A percentile compares a stretch with the other conserved stretches of the same genome.
Conservation (phyloP, 2,329 filamentous ascomycete species). For the Bipolaris oryzae region DNA sequence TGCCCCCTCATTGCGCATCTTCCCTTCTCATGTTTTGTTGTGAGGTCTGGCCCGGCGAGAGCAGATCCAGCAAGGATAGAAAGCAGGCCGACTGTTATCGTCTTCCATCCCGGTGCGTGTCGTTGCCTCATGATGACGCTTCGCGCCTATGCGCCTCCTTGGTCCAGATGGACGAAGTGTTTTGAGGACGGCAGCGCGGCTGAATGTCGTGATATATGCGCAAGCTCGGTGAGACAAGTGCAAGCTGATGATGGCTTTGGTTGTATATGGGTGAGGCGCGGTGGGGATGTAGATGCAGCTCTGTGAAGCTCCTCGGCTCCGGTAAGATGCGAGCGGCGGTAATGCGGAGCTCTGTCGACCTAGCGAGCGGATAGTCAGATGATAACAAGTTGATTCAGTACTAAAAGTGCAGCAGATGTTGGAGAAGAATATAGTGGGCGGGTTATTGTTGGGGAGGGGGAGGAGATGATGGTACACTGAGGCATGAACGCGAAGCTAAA, state of each 20-base stretch:
- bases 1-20: constrained; percentile 89
- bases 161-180: neutral
- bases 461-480: constrained; percentile 9
- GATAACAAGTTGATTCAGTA: neutral
- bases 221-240: neutral
- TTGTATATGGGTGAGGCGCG: constrained; percentile 4
- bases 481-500: constrained; percentile 18
- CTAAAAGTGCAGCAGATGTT: neutral
- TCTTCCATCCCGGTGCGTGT: constrained; percentile 31
- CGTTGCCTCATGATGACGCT: constrained; percentile 27
- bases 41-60: constrained; percentile 41
- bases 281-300: constrained; percentile 25
- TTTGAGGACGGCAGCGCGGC: neutral
- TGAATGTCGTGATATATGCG: neutral
- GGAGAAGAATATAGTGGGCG: neutral
- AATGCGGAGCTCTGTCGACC: neutral
- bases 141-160: constrained; percentile 22
- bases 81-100: constrained; percentile 36
- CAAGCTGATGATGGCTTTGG: constrained; percentile 1
- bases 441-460: neutral
- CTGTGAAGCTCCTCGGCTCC: neutral
- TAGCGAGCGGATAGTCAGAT: constrained; percentile 2
- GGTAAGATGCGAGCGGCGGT: neutral
- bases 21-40: constrained; percentile 76
- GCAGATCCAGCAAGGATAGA: constrained; percentile 36